Evolutionary conservation across 2,329 filamentous ascomycete species (phyloP), one percentile per base, ranked within the genome.

Genomic region (Dendrostoma leiphaemia): DNA sequence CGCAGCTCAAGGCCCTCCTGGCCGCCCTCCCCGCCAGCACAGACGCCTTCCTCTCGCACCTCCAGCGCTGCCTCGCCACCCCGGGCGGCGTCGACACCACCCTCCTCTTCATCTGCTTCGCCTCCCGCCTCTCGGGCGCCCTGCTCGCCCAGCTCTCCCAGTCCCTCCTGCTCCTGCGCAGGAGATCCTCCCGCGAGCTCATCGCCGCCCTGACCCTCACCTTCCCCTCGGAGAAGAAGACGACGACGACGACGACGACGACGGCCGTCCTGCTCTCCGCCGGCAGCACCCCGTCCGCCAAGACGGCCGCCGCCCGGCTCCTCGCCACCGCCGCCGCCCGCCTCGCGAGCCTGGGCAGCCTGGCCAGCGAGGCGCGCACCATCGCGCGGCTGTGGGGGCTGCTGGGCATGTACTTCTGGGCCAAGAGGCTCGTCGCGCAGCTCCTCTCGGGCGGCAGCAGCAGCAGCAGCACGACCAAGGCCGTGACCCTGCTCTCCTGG

Each of bases 331-430:
- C 83, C 34, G 76, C 81, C 15, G 68, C 65, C 43, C 71, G 80
- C 63, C 74, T 90, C 65, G 79, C 75, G 71, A 78, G 73, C 13
- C 77, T 96, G 13, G 83, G 85, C 17, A 77, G 71, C 31, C 74
- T 93, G 50, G 77, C 94, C 44, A 79, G 79, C 61, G 89, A 94
- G 65, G 82, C 85, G 58, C 79, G 89, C 57, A 87, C 85, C 55
- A 90, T 92, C 67, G 74, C 82, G 59, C 81, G 91, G 0, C 77
- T 97, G 28, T 96, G 90, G 87, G 86, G 84, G 0, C 67, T 92
- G 63, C 64, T 96, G 65, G 85, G 85, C 48, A 77, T 96, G 68
- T 89, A 90, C 70, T 75, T 85, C 60, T 88, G 86, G 77, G 84
- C 78, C 15, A 79, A 82, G 59, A 69, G 66, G 51, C 73, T 85